Evolutionary conservation across 2,329 filamentous ascomycete genomes (phyloP).

Genomic region (Claviceps africana): DNA sequence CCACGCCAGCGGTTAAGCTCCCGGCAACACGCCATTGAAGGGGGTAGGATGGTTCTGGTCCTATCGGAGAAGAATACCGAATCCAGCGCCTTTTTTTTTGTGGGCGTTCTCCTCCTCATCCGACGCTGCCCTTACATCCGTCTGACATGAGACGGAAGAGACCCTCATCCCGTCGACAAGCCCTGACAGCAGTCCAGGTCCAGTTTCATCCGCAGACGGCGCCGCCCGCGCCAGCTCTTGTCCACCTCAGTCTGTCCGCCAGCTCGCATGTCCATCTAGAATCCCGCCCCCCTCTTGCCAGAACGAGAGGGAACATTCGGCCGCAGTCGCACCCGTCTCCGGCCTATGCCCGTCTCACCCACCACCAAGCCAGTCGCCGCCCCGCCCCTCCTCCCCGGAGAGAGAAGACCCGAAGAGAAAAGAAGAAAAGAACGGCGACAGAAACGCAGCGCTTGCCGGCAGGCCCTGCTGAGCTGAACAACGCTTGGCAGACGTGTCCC

Average conservation of each 20-base stretch:
- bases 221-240: background rate
- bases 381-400: too few species aligned
- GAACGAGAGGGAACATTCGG: background rate
- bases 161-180: background rate
- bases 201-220: background rate
- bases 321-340: background rate
- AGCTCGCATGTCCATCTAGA: background rate
- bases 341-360: too few species aligned
- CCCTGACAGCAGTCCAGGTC: background rate
- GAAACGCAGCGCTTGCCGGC: background rate
- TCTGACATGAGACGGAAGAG: background rate
- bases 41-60: too few species aligned
- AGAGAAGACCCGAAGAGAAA: too few species aligned
- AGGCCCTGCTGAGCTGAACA: background rate
- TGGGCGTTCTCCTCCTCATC: too few species aligned
- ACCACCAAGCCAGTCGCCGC: too few species aligned
- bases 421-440: background rate
- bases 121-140: background rate
- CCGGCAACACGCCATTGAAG: background rate
- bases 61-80: background rate
- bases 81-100: too few species aligned
- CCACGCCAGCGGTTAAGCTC: background rate
- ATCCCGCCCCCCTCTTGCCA: background rate
- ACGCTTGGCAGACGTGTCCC: background rate
- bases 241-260: background rate